Base-by-base conservation (phyloP, 2,329 filamentous ascomycete genomes). In the Sarocladium kiliense region DNA sequence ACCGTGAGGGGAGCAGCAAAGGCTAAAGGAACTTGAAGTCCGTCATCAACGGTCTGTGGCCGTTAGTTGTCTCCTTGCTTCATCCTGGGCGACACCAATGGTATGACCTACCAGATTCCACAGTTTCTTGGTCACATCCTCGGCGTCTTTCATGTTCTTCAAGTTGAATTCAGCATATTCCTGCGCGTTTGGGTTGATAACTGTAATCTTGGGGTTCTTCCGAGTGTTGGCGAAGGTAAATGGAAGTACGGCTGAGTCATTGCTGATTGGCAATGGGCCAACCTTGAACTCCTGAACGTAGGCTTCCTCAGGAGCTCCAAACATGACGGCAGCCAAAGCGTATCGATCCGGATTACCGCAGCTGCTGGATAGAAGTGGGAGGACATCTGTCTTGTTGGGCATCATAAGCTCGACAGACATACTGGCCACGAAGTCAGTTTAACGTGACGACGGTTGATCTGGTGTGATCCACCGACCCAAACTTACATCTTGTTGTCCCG, bases 351-450 rank as follows among this genome's bases (percentile, higher is more conserved):
- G 76, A 1, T 63, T 60, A 3, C 68, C 55, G 0, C 63, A 69
- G 6, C 61, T 58, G 2, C 66, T 67, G 32, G 78, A 74, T 1
- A 80, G 62, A 55, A 77, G 79, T 2, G 68, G 56, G 41, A 77
- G 55, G 0, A 69, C 73, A 55, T 77, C 76, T 0, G 75, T 76
- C 65, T 80, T 80, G 64, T 80, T 80, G 41, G 41, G 41, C 41
- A 44, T 44, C 41, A 44, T 44, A 6, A 44, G 41, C 41, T 44
- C 41, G 23, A 44, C 41, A 3, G 41, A 44, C 21, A 44, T 23
- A 18, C 41, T 44, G 21, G n/a, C n/a, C n/a, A n/a, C n/a, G n/a
- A n/a, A n/a, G n/a, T n/a, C n/a, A n/a, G n/a, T n/a, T n/a, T n/a
- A n/a, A n/a, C n/a, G n/a, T n/a, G n/a, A n/a, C n/a, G n/a, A n/a